Evolutionary conservation across 148 eudicot species (phyloP), one percentile per base, ranked within the genome.

Genomic region (Chenopodium berlandieri): DNA sequence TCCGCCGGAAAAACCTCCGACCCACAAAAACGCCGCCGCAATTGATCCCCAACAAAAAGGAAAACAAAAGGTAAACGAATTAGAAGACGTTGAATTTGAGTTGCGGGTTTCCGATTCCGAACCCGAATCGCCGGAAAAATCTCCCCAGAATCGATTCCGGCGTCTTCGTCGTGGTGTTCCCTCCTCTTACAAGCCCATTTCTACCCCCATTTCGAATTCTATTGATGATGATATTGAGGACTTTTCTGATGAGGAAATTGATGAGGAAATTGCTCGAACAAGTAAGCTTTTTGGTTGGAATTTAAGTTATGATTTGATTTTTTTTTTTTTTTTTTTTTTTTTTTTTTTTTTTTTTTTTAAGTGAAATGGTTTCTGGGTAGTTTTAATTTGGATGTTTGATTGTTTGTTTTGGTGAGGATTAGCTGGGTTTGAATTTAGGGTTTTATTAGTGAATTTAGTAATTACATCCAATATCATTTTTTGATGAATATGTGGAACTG

Each of bases 201-300:
- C 68, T 68, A 62, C 12, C 68, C 85, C 83, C 46, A 80, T 74
- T 83, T 30, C 69, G 9, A 82, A 77, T 83, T 78, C 25, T 6
- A 37, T 69, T 27, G 93, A 86, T 54, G 98, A 94, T 73, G 98
- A 94, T 44, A 94, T 94, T 73, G 97, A 94, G 82, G 97, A 90
- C 25, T 95, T 95, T 69, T 93, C 97, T 66, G 86, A 89, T 0
- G 86, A 90, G 31, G 97, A 91, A 71, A 81, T 83, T 66, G 86
- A 89, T 0, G 86, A 90, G 31, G 97, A 91, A 71, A 81, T 83
- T 78, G 75, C 47, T 48, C 63, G 2, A 19, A 67, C 19, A 79
- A 92, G 92, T 86, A 80, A 69, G 89, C 79, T 79, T 75, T 79
- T 84, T 46, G 16, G 16, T 46, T 48, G 31, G 5, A 31, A 20